phyloP scores from a whole-genome alignment of 352 stramenopile genomes.

The Pythium sukuiense region DNA sequence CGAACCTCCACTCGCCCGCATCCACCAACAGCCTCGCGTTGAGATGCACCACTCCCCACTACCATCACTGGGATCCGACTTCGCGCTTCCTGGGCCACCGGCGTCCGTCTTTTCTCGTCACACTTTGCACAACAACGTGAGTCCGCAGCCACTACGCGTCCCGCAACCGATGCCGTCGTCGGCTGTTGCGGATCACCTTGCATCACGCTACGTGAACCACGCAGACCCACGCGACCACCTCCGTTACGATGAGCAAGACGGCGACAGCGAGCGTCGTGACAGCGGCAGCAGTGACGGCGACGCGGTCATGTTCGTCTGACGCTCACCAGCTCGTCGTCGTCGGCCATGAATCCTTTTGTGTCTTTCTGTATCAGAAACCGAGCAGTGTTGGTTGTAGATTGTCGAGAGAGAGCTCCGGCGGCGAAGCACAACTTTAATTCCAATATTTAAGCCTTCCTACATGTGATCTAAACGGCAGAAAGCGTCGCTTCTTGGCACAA shows the following conservation, averaged over 20 bases:
- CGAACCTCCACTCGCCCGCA: conserved; percentile 5
- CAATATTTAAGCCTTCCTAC: conserved; percentile 16
- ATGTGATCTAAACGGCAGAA: neutral
- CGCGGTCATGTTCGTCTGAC: conserved; percentile 28
- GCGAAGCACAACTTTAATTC: conserved; percentile 11
- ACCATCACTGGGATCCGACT: conserved; percentile 9
- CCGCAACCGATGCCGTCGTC: conserved; percentile 12
- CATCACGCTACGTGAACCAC: conserved; percentile 11
- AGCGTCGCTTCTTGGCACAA: neutral
- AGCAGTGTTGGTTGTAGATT: conserved; percentile 15
- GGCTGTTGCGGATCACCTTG: neutral
- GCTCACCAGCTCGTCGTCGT: neutral
- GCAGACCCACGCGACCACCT: conserved; percentile 14
- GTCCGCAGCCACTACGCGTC: neutral
- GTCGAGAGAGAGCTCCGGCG: conserved; percentile 1
- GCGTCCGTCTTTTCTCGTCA: conserved; percentile 23
- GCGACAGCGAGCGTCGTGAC: conserved; percentile 17
- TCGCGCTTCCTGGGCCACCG: conserved; percentile 7
- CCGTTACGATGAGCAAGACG: conserved; percentile 18
- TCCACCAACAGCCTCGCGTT: conserved; percentile 5
- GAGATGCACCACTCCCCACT: conserved; percentile 13
- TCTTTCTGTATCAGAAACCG: neutral
- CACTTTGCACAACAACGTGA: conserved; percentile 12
- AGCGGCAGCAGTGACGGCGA: conserved; percentile 26
- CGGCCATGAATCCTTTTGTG: neutral